Percentiles rank a stretch among this genome's conserved stretches.
Evolutionary conservation across 495 filamentous ascomycete genomes (phyloP).

Genomic region (Neohortaea acidophila): DNA sequence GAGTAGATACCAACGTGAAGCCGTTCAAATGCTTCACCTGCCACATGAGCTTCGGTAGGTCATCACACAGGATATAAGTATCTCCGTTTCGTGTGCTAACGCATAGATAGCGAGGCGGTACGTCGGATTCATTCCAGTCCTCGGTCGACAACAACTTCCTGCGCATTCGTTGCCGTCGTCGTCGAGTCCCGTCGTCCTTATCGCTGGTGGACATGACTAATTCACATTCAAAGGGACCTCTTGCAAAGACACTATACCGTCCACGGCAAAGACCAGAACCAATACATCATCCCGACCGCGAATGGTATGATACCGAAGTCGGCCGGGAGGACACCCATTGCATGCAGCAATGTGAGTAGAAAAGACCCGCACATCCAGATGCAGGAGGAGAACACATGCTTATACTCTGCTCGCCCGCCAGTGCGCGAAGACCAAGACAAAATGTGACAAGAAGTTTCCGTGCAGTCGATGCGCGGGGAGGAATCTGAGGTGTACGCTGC

Average conservation of each 20-base stretch:
- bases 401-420: too few species aligned
- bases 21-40: constrained; percentile 45
- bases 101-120: constrained; percentile 45
- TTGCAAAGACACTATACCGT: constrained; percentile 41
- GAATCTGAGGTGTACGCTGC: constrained; percentile 38
- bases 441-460: constrained; percentile 52
- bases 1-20: constrained; percentile 48
- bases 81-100: too few species aligned
- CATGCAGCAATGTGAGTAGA: constrained; percentile 32
- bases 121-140: too few species aligned
- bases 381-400: too few species aligned
- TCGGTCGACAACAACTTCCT: too few species aligned
- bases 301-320: constrained; percentile 31
- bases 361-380: too few species aligned
- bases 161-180: neutral
- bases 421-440: constrained; percentile 36
- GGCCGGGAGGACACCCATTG: constrained; percentile 29
- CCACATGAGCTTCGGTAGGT: constrained; percentile 47
- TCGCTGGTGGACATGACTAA: too few species aligned
- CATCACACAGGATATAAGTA: too few species aligned
- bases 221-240: constrained; percentile 35
- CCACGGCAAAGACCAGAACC: constrained; percentile 30
- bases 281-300: constrained; percentile 24
- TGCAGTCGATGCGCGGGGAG: constrained; percentile 43
- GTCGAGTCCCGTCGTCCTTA: neutral